Evolutionary conservation across 202 grass and related monocot genomes (phyloP), one percentile per base, ranked within the genome.

Genomic region (Zoysia matrella): DNA sequence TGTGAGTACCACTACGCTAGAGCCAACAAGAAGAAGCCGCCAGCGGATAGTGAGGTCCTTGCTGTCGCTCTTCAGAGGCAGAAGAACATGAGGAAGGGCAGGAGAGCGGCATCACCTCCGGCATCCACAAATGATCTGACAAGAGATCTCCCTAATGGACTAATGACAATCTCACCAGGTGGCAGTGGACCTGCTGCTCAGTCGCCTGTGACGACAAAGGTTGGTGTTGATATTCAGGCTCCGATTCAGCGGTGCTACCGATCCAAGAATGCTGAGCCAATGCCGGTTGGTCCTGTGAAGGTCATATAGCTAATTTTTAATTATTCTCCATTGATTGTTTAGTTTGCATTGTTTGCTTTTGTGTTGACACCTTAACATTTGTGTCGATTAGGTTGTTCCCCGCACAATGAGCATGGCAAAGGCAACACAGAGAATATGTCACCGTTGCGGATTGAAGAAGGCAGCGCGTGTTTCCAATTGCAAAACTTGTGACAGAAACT

Each of bases 101-200:
- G 51, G 70, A 88, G 78, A 57, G 78, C 80, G 12, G 62, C 66
- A 1, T 82, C 83, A 10, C 82, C 76, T 57, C 58, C 54, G 4
- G 77, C 83, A 46, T 68, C 73, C 74, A 79, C 78, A 61, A 77
- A 48, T 65, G 80, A 88, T 45, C 60, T 85, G 65, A 93, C 90
- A 4, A 93, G 85, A 78, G 92, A 89, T 75, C 96, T 99, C 61
- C 96, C 96, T 0, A 99, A 99, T 52, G 96, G 96, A 50, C 80
- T 99, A 73, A 99, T 99, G 96, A 96, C 91, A 50, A 99, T 99
- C 86, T 93, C 93, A 10, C 72, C 89, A 4, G 84, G 89, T 67
- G 77, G 77, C 73, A 73, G 81, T 18, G 86, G 82, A 50, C 58
- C 69, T 22, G 64, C 49, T 62, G 85, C 72, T 8, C 64, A 57